Percentiles rank a stretch among this genome's conserved stretches.
These are phyloP conservation scores for Cladosporium sphaerospermum DNA, from an alignment of 2,329 filamentous ascomycete genomes.

Conservation along the genomic window DNA sequence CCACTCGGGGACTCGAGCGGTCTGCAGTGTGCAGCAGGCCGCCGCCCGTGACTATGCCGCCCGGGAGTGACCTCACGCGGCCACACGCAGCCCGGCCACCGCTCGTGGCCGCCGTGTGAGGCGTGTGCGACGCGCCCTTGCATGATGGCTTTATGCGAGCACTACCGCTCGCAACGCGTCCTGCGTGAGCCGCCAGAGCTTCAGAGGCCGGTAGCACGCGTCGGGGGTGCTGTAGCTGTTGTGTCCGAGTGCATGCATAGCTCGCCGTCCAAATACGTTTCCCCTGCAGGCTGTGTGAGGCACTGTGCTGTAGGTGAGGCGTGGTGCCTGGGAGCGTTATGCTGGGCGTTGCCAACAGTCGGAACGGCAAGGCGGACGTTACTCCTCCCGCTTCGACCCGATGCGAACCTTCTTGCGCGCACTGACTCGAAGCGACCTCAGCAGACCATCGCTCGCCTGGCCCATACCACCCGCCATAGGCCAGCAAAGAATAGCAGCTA, in stretches of 20 bases:
- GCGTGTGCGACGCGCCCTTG: conserved; percentile 14
- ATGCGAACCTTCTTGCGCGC: conserved; percentile 6
- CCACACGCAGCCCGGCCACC: conserved; percentile 4
- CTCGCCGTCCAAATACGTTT: no score
- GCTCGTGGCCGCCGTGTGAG: conserved; percentile 21
- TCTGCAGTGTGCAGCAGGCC: neutral
- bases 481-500: conserved; percentile 12
- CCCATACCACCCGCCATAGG: conserved; percentile 1
- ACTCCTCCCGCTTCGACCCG: conserved; percentile 4
- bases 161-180: conserved; percentile 15
- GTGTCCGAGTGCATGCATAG: conserved; percentile 22
- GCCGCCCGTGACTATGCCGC: neutral
- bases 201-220: conserved; percentile 1
- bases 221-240: conserved; percentile 9
- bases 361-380: neutral
- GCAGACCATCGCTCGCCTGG: no score
- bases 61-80: conserved; percentile 1
- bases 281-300: neutral
- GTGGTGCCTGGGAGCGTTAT: no score
- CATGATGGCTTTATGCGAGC: conserved; percentile 20
- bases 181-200: conserved; percentile 1
- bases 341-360: neutral
- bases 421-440: neutral
- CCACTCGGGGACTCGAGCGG: neutral
- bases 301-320: no score